These are phyloP conservation scores for Hapsidospora chrysogenum DNA, from an alignment of 495 filamentous ascomycete genomes.

Conservation along the genomic window DNA sequence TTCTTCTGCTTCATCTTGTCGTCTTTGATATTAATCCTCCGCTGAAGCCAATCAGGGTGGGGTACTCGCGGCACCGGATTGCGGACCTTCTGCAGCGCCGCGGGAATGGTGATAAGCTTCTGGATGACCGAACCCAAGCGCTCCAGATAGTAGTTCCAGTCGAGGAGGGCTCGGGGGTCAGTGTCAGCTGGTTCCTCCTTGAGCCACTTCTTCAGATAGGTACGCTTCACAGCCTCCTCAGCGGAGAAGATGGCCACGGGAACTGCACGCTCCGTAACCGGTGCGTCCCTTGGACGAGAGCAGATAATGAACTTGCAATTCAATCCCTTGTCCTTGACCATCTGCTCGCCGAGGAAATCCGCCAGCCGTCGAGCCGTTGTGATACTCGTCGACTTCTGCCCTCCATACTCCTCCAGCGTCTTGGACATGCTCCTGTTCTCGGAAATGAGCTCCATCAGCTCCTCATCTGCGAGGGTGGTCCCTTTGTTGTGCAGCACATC, in stretches of 20 bases:
- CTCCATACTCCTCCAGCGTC: constrained; percentile 86
- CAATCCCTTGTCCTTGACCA: constrained; percentile 96
- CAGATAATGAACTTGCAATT: constrained; percentile 99
- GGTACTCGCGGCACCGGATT: constrained; percentile 88
- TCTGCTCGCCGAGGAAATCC: constrained; percentile 93
- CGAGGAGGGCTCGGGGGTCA: constrained; percentile 74
- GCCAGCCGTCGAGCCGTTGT: constrained; percentile 92
- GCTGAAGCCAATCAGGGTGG: constrained; percentile 93
- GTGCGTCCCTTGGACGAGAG: constrained; percentile 65
- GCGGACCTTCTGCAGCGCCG: constrained; percentile 81
- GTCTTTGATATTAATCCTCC: constrained; percentile 83
- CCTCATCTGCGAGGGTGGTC: constrained; percentile 78
- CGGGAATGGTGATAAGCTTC: constrained; percentile 96
- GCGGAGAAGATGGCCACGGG: constrained; percentile 96
- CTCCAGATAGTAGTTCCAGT: constrained; percentile 95
- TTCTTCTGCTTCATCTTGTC: constrained; percentile 97
- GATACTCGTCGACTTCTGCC: constrained; percentile 93
- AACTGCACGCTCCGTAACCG: constrained; percentile 87
- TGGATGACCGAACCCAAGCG: constrained; percentile 92
- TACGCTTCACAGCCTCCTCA: constrained; percentile 68
- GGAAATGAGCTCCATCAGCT: constrained; percentile 95
- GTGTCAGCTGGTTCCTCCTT: constrained; percentile 87
- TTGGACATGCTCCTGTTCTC: constrained; percentile 98
- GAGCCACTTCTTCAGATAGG: constrained; percentile 87
- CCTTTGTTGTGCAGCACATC: constrained; percentile 84